These are phyloP conservation scores for Knufia petricola DNA, from an alignment of 2,329 filamentous ascomycete species.

Conservation along the genomic window DNA sequence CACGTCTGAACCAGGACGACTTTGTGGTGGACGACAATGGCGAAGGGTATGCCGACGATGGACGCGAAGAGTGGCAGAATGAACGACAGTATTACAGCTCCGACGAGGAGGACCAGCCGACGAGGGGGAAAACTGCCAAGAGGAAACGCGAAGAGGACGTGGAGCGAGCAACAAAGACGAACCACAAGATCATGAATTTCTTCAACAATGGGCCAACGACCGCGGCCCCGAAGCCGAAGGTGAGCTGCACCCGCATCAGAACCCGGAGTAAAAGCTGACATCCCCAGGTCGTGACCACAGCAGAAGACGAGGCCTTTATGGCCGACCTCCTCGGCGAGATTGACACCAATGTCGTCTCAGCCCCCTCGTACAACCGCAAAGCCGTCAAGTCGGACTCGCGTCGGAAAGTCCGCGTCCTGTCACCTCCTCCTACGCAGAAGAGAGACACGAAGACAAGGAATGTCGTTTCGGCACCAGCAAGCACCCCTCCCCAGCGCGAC, in stretches of 20 bases:
- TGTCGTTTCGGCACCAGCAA: conserved; percentile 24
- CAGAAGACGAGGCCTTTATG: conserved; percentile 84
- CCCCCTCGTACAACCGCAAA: conserved; percentile 48
- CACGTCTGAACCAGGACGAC: conserved; percentile 83
- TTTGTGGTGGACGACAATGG: conserved; percentile 99
- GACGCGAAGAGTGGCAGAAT: conserved; percentile 86
- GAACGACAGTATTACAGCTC: conserved; percentile 54
- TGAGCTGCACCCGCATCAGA: conserved; percentile 27
- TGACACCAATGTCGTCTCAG: conserved; percentile 61
- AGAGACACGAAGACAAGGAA: conserved; percentile 41
- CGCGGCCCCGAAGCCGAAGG: conserved; percentile 69
- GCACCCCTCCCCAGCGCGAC: conserved; percentile 31
- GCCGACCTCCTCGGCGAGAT: conserved; percentile 68
- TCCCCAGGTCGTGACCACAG: conserved; percentile 48
- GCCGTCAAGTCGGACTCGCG: conserved; percentile 64
- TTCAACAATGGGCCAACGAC: conserved; percentile 66
- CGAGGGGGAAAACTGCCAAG: conserved; percentile 59
- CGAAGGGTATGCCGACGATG: conserved; percentile 92
- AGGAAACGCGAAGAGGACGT: conserved; percentile 80
- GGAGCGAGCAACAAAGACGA: conserved; percentile 74
- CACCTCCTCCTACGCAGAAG: conserved; percentile 56
- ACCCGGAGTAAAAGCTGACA: not conserved
- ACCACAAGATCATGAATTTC: conserved; percentile 88
- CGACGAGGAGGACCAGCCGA: conserved; percentile 59
- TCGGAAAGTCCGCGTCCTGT: conserved; percentile 69